Percentiles rank a stretch among this genome's conserved stretches.
Conservation (phyloP, 2,329 filamentous ascomycete genomes). For the Ascochyta rabiei region DNA sequence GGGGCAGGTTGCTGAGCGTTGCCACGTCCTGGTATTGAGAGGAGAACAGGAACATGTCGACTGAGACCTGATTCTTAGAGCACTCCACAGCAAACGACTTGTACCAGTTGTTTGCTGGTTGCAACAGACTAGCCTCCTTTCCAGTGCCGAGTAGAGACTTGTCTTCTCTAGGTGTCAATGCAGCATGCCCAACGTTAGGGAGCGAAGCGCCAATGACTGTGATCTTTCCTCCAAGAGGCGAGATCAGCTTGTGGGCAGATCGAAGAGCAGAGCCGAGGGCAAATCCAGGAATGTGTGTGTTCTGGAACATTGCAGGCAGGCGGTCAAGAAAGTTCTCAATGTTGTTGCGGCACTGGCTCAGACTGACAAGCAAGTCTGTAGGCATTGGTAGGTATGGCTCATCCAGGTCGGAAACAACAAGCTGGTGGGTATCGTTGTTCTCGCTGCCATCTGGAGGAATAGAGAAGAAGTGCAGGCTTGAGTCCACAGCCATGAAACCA, state of each 20-base stretch:
- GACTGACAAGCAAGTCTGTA: conserved; percentile 84
- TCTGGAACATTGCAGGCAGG: conserved; percentile 95
- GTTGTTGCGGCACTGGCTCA: conserved; percentile 87
- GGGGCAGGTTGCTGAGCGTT: conserved; percentile 89
- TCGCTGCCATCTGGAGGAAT: conserved; percentile 89
- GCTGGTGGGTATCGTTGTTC: conserved; percentile 83
- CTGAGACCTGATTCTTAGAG: conserved; percentile 97
- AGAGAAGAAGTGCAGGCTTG: conserved; percentile 93
- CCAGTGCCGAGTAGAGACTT: conserved; percentile 94
- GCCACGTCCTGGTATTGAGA: conserved; percentile 83
- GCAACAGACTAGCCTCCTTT: conserved; percentile 85
- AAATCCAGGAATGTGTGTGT: conserved; percentile 86
- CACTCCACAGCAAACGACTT: conserved; percentile 99
- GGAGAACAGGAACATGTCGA: conserved; percentile 55
- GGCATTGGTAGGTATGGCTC: conserved; percentile 97
- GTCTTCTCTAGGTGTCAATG: conserved; percentile 88
- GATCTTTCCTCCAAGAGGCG: conserved; percentile 92
- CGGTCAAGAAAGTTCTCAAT: conserved; percentile 90
- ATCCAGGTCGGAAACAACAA: conserved; percentile 92
- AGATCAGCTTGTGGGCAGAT: conserved; percentile 94
- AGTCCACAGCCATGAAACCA: conserved; percentile 94
- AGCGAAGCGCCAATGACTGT: conserved; percentile 88
- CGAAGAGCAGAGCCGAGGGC: conserved; percentile 93
- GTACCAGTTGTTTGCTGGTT: conserved; percentile 95
- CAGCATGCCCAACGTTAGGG: conserved; percentile 88